phyloP scores from a whole-genome alignment of 257 asterid genomes.

The Solanum dulcamara region DNA sequence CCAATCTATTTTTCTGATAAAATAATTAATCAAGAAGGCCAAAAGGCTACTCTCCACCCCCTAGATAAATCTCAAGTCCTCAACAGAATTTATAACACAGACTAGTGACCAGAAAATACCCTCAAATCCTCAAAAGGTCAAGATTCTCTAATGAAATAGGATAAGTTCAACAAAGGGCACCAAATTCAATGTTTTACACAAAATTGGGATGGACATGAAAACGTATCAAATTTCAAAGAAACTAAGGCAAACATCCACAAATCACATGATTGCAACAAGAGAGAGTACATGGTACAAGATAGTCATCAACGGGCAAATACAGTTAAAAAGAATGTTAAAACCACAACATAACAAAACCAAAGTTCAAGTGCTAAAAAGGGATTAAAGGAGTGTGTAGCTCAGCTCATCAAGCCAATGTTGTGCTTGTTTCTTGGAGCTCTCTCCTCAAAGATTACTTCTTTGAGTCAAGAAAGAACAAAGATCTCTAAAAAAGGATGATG shows the following conservation, averaged over 20 bases:
- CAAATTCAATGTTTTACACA: neutral
- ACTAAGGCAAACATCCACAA: too few species aligned
- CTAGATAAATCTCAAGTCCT: neutral
- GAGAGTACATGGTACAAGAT: neutral
- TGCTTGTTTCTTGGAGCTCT: slow-evolving; percentile 5
- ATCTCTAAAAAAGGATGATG: neutral
- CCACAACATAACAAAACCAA: neutral
- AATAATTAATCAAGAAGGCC: neutral
- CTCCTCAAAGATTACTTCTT: neutral
- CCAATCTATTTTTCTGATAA: neutral
- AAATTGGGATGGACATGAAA: neutral
- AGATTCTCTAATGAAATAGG: neutral
- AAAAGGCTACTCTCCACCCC: neutral
- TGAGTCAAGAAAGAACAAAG: neutral
- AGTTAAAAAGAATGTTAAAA: neutral
- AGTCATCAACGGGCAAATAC: neutral
- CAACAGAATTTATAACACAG: neutral
- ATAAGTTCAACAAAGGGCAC: neutral
- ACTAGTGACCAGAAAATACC: neutral
- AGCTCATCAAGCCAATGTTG: neutral
- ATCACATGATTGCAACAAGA: neutral
- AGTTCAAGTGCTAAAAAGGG: neutral
- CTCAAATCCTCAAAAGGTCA: neutral
- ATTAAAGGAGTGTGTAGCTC: neutral
- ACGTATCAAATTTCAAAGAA: neutral